phyloP scores from a whole-genome alignment of 345 rosid species.

The Pistacia integerrima region DNA sequence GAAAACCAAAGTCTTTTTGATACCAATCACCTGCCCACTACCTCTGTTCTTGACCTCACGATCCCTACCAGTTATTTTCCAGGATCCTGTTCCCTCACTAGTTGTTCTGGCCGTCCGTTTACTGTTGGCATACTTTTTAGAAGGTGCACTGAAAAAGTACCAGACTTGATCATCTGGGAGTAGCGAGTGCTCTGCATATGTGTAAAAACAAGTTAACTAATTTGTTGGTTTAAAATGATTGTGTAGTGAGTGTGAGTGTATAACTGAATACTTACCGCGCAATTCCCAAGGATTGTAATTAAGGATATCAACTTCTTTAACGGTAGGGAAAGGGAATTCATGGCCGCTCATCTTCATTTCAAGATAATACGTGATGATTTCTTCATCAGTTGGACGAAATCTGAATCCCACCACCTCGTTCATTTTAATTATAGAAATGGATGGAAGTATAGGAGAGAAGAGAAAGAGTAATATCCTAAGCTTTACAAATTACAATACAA shows the following conservation, averaged over 20 bases:
- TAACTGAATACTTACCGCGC: conserved; percentile 28
- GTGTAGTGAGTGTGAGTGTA: not conserved
- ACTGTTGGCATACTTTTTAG: not conserved
- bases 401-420: conserved; percentile 6
- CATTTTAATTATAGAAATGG: not conserved
- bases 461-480: too few relatives aligned
- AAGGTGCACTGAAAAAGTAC: conserved; percentile 17
- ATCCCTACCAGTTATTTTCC: conserved; percentile 5
- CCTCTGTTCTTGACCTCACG: not conserved
- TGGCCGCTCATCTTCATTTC: not conserved
- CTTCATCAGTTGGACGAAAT: conserved; percentile 14
- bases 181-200: not conserved
- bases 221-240: not conserved
- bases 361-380: conserved; percentile 3
- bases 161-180: conserved; percentile 3
- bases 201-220: not conserved
- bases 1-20: conserved; percentile 12
- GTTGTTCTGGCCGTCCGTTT: not conserved
- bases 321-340: conserved; percentile 6
- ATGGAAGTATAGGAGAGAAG: too few relatives aligned
- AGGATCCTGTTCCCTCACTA: not conserved
- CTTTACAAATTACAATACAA: too few relatives aligned
- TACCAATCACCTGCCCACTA: not conserved
- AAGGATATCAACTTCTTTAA: not conserved
- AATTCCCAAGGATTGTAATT: conserved; percentile 16